Conservation (phyloP, 495 filamentous ascomycete genomes). For the Penicillium diatomitis region DNA sequence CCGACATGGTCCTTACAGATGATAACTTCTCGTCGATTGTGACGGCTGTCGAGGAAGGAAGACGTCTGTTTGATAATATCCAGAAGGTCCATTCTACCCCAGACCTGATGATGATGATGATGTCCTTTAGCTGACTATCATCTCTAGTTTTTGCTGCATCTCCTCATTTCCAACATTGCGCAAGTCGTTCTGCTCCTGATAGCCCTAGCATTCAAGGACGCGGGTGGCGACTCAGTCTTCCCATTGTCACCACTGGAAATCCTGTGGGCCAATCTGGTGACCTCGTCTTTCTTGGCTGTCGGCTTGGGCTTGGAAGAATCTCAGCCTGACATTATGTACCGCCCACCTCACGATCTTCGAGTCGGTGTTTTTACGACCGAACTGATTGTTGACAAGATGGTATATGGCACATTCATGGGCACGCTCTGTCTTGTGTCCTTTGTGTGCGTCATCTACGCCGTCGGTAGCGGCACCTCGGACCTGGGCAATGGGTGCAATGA, state of each 20-base stretch:
- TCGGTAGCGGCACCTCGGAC: slow-evolving; percentile 44
- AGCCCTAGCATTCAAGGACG: slow-evolving; percentile 64
- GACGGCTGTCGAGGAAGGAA: slow-evolving; percentile 61
- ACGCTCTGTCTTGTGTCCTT: slow-evolving; percentile 59
- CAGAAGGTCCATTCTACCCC: slow-evolving; percentile 43
- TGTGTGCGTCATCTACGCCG: slow-evolving; percentile 58
- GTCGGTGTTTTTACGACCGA: slow-evolving; percentile 64
- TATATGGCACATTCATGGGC: slow-evolving; percentile 65
- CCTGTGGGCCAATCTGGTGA: slow-evolving; percentile 72
- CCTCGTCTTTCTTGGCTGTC: slow-evolving; percentile 65
- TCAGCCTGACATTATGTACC: slow-evolving; percentile 57
- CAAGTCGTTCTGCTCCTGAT: slow-evolving; percentile 64
- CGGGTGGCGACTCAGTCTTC: slow-evolving; percentile 55
- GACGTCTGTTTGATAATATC: slow-evolving; percentile 71
- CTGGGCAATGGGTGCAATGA: slow-evolving; percentile 62
- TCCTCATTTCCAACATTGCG: slow-evolving; percentile 64
- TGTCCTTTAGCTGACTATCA: background rate
- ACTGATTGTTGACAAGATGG: slow-evolving; percentile 62
- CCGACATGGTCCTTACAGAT: slow-evolving; percentile 80
- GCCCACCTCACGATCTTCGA: slow-evolving; percentile 58
- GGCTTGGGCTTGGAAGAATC: slow-evolving; percentile 65
- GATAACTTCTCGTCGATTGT: slow-evolving; percentile 80
- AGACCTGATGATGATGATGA: background rate
- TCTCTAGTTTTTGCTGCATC: slow-evolving; percentile 54
- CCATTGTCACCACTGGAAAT: slow-evolving; percentile 68